Evolutionary conservation across 2,329 filamentous ascomycete species (phyloP), one percentile per base, ranked within the genome.

Genomic region (Diaporthe aspalathi): DNA sequence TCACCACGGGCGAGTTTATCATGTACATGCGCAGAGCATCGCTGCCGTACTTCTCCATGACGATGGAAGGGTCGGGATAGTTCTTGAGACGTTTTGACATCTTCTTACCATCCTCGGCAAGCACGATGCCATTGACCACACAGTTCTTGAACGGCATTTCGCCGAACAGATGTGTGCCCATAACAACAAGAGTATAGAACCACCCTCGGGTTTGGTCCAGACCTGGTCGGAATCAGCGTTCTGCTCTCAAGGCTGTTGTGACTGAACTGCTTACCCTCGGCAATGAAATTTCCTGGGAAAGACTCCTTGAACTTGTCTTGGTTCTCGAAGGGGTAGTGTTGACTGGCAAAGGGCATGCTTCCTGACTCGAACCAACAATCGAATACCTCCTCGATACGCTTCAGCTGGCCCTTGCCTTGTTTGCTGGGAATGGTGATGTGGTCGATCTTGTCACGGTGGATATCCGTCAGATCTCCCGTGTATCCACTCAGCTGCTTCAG

Each of bases 11-110:
- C 0, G 95, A 98, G 83, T 97, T 98, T 83, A 98, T 98, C 78
- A 98, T 88, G 79, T 98, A 98, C n/a, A 98, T 87, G 69, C 95
- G 92, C 63, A 98, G 89, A 38, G 95, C 94, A 83, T 98, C 95
- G 1, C 94, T 95, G 24, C 95, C 95, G 79, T 97, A 97, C 78
- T 92, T 92, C 71, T 92, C 84, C 87, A 98, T 96, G 75, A 98
- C 90, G 66, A 94, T 84, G 70, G 85, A 85, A 14, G 95, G 95
- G 77, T 97, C 94, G 0, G 95, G 95, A 81, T 97, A 98, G 82
- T 98, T 98, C 85, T 98, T 97, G 71, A 97, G 86, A 68, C 95
- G 90, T 83, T 98, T 98, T 8, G 94, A 97, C 95, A 98, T 98
- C 86, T 98, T 98, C 86, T 97, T 98, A 70, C 95, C 95, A 78